phyloP scores from a whole-genome alignment of 177 flowering plant species.

The Vitis hybrid region DNA sequence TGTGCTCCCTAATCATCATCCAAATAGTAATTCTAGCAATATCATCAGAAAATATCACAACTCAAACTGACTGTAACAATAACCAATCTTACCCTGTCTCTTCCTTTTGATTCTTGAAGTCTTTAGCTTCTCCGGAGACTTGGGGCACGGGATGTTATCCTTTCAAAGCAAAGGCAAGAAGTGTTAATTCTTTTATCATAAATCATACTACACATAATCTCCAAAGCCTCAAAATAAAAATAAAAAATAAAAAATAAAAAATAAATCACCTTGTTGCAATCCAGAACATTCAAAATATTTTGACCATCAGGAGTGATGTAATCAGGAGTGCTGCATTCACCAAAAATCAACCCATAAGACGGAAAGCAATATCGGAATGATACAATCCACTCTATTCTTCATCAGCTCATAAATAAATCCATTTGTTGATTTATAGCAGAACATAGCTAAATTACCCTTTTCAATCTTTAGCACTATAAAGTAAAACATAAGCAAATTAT shows the following conservation, averaged over 20 bases:
- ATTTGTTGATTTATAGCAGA: too few relatives aligned
- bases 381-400: not conserved
- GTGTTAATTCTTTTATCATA: not conserved
- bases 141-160: slow-evolving; percentile 78
- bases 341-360: not conserved
- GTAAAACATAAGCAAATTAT: too few relatives aligned
- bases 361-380: not conserved
- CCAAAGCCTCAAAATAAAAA: not conserved
- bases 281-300: slow-evolving; percentile 34
- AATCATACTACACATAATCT: not conserved
- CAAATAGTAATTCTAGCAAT: too few relatives aligned
- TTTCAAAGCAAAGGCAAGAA: slow-evolving; percentile 13
- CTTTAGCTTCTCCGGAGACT: slow-evolving; percentile 78
- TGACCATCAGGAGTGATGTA: slow-evolving; percentile 90
- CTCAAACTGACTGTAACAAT: not conserved
- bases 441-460: too few relatives aligned
- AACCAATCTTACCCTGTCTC: slow-evolving; percentile 47
- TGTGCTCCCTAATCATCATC: too few relatives aligned
- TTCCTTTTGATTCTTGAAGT: slow-evolving; percentile 50
- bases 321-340: slow-evolving; percentile 83
- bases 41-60: not conserved
- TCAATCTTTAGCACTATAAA: too few relatives aligned
- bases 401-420: not conserved
- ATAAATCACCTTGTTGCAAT: slow-evolving; percentile 56
- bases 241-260: not conserved